Evolutionary conservation across 2,329 filamentous ascomycete genomes (phyloP).

Genomic region (Ophiocordyceps camponoti-floridani): DNA sequence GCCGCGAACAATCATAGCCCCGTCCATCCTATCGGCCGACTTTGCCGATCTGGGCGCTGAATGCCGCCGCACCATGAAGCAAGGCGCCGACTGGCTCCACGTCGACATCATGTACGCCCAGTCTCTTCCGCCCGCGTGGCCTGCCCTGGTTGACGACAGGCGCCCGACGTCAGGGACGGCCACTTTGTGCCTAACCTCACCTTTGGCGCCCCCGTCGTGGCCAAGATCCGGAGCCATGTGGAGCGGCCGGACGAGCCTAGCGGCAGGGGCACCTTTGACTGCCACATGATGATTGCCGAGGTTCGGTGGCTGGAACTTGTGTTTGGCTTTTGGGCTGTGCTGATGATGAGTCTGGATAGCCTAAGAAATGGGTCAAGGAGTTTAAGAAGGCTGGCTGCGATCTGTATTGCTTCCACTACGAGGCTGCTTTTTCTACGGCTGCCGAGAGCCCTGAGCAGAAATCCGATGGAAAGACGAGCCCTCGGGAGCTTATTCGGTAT

Average conservation of each 20-base stretch:
- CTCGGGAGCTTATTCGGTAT: constrained; percentile 71
- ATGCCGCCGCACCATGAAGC: constrained; percentile 69
- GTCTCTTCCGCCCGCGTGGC: not conserved
- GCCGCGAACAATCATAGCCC: constrained; percentile 84
- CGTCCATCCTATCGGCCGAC: constrained; percentile 95
- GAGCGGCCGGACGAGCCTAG: constrained; percentile 49
- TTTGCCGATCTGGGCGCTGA: constrained; percentile 77
- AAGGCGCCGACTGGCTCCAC: constrained; percentile 85
- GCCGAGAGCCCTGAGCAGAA: constrained; percentile 60
- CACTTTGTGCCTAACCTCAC: constrained; percentile 99
- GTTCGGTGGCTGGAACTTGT: constrained; percentile 24
- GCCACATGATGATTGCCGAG: constrained; percentile 99
- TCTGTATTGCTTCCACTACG: constrained; percentile 99
- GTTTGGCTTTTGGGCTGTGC: not conserved
- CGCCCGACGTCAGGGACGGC: constrained; percentile 58
- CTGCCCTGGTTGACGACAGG: not conserved
- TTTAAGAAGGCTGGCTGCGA: constrained; percentile 91
- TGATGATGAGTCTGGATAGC: constrained; percentile 28
- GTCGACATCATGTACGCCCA: constrained; percentile 61
- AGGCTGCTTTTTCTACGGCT: constrained; percentile 78
- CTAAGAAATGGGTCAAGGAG: constrained; percentile 94
- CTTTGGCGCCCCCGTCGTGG: constrained; percentile 87
- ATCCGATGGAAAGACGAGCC: constrained; percentile 57
- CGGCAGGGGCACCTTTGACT: constrained; percentile 89
- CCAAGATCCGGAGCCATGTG: constrained; percentile 79